Evolutionary conservation across 257 asterid genomes (phyloP), one percentile per base, ranked within the genome.

Genomic region (Solanum pinnatisectum): DNA sequence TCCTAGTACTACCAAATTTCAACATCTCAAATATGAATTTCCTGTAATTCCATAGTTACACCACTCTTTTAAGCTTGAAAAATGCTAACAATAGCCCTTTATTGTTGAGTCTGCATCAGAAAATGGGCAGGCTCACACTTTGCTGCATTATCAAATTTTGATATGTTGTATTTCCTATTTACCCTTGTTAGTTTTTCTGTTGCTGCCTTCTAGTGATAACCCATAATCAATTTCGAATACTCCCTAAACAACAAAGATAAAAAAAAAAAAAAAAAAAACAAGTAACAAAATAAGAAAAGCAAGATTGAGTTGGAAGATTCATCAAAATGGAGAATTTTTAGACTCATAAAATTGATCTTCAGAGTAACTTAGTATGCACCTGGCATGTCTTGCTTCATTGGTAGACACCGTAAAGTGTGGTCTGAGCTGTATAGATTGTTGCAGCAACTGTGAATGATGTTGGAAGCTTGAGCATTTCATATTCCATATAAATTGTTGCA

Each of bases 351-450:
- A 95, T 84, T 94, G 94, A 86, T 91, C 93, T 91, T 94, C 98
- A 5, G 93, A 89, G 93, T 95, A 96, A 77, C 90, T 89, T 32
- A 46, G 97, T 92, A 86, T 95, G 97, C 95, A 94, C 90, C 87
- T 96, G 94, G 84, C 98, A 94, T 22, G 96, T 94, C 92, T 93
- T 95, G 88, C 91, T 94, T 98, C 99, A 96, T 32, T 94, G 96
- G 6, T 90, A 89, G 2, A 87, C 91, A 0, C 98, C 96, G 20
- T 93, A 91, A 1, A 94, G 89, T 0, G 98, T 90, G 39, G 90
- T 91, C 70, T 96, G 98, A 42, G 99, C 96, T 0, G 98, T 91
- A 83, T 92, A 93, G 85, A 95, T 86, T 22, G 98, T 96, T 15
- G 96, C 91, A 23, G 95, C 98, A 25, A 96, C 97, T 74, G 93